Conservation (phyloP, 2,329 filamentous ascomycete species). For the Tolypocladium ophioglossoides region DNA sequence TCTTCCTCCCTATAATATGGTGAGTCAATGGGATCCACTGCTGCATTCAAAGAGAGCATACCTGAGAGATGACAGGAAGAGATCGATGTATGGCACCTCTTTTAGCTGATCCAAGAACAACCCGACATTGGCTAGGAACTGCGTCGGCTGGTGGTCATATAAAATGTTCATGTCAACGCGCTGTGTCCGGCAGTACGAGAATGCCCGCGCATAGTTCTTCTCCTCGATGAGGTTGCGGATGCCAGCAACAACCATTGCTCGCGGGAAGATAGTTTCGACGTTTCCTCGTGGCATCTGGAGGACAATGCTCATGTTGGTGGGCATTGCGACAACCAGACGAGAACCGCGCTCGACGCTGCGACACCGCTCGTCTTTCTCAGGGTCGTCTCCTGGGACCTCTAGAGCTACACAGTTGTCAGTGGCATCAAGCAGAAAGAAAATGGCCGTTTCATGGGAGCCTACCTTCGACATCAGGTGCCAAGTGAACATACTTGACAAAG, state of each 20-base stretch:
- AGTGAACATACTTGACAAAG: conserved; percentile 86
- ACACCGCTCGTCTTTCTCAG: conserved; percentile 85
- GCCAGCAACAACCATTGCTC: conserved; percentile 84
- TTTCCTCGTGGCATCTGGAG: conserved; percentile 96
- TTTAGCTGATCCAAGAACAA: conserved; percentile 78
- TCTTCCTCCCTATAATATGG: conserved; percentile 60
- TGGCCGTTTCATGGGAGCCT: conserved; percentile 12
- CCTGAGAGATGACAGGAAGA: conserved; percentile 82
- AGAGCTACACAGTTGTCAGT: conserved; percentile 46
- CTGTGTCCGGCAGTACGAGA: conserved; percentile 80
- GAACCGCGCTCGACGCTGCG: conserved; percentile 85
- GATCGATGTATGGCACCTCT: conserved; percentile 72
- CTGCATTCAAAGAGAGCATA: conserved; percentile 25
- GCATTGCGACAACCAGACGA: conserved; percentile 78
- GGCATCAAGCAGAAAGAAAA: background rate
- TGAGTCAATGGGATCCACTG: conserved; percentile 2
- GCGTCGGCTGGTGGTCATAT: conserved; percentile 80
- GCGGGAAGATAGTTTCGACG: conserved; percentile 85
- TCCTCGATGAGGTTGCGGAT: conserved; percentile 72
- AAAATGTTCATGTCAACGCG: conserved; percentile 97
- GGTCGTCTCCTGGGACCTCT: conserved; percentile 76
- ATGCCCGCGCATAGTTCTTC: conserved; percentile 75
- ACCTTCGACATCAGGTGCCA: conserved; percentile 54
- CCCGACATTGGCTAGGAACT: conserved; percentile 68
- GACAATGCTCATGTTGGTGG: conserved; percentile 73